These are phyloP conservation scores for Monosporascus cannonballus DNA, from an alignment of 2,329 filamentous ascomycete genomes.

Conservation along the genomic window DNA sequence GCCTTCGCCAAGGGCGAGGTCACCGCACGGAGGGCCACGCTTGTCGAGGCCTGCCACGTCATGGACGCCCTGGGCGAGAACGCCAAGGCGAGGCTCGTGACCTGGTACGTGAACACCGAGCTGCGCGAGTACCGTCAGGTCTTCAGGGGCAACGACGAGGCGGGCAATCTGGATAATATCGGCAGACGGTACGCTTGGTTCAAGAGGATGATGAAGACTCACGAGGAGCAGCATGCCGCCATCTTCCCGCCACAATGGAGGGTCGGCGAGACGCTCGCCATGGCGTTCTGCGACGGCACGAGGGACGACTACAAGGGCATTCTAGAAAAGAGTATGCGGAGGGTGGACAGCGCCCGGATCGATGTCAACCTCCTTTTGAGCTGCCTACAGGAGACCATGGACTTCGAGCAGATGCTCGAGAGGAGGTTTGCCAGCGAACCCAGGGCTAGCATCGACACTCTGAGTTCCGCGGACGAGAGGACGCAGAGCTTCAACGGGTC, in stretches of 20 bases:
- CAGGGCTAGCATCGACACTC: conserved; percentile 82
- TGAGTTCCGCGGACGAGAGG: conserved; percentile 72
- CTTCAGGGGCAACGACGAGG: conserved; percentile 94
- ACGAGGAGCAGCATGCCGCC: conserved; percentile 84
- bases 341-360: conserved; percentile 67
- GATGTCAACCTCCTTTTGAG: conserved; percentile 86
- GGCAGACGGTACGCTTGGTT: conserved; percentile 95
- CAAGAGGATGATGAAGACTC: conserved; percentile 87
- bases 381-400: conserved; percentile 89
- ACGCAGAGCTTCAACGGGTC: conserved; percentile 77
- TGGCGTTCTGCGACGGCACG: conserved; percentile 91
- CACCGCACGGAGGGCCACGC: conserved; percentile 57
- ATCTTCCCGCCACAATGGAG: conserved; percentile 88
- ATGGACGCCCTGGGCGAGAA: conserved; percentile 92
- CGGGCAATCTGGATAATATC: conserved; percentile 93
- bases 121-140: conserved; percentile 92
- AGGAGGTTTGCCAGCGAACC: conserved; percentile 69
- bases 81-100: conserved; percentile 74
- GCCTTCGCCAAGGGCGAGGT: conserved; percentile 88
- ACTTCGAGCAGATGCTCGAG: conserved; percentile 92
- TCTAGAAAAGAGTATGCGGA: conserved; percentile 78
- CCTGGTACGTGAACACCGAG: conserved; percentile 98
- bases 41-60: conserved; percentile 84
- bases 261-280: conserved; percentile 83
- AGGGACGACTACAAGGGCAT: conserved; percentile 94